These are phyloP conservation scores for Taiozyma onychis DNA, from an alignment of 1,139 yeast species.

Conservation along the genomic window DNA sequence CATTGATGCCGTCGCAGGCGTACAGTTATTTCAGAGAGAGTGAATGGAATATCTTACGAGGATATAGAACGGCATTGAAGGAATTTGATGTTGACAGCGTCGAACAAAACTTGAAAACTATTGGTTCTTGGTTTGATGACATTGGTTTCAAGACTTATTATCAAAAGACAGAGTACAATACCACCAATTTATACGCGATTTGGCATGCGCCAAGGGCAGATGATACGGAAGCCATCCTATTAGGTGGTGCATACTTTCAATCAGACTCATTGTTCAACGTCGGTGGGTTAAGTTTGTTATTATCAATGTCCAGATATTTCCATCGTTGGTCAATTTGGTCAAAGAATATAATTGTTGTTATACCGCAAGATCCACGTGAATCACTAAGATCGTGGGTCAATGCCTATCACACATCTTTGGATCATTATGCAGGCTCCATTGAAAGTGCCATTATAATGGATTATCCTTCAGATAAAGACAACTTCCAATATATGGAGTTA, in stretches of 20 bases:
- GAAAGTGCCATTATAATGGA: constrained; percentile 90
- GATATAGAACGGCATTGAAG: constrained; percentile 53
- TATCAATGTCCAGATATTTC: constrained; percentile 76
- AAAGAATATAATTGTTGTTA: constrained; percentile 82
- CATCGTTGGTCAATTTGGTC: constrained; percentile 91
- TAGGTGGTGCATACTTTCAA: constrained; percentile 84
- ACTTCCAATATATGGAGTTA: constrained; percentile 69
- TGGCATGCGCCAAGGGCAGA: constrained; percentile 94
- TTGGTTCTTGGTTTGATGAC: constrained; percentile 59
- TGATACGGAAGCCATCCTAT: constrained; percentile 91
- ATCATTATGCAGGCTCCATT: constrained; percentile 90
- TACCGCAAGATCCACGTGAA: constrained; percentile 65
- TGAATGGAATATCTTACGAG: constrained; percentile 91
- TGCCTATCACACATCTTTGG: constrained; percentile 84
- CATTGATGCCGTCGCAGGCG: constrained; percentile 95
- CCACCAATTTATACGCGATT: constrained; percentile 69
- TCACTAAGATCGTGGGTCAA: constrained; percentile 87
- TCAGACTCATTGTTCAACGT: constrained; percentile 53
- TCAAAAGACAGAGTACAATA: constrained; percentile 36
- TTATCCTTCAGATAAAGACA: constrained; percentile 60
- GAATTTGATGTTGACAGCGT: constrained; percentile 28
- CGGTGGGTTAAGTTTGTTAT: constrained; percentile 73
- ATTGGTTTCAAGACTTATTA: constrained; percentile 68
- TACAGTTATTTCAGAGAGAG: constrained; percentile 87
- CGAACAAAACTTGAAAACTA: constrained; percentile 32